phyloP scores from a whole-genome alignment of 129 eudicot genomes.

The Heracleum sosnowskyi region DNA sequence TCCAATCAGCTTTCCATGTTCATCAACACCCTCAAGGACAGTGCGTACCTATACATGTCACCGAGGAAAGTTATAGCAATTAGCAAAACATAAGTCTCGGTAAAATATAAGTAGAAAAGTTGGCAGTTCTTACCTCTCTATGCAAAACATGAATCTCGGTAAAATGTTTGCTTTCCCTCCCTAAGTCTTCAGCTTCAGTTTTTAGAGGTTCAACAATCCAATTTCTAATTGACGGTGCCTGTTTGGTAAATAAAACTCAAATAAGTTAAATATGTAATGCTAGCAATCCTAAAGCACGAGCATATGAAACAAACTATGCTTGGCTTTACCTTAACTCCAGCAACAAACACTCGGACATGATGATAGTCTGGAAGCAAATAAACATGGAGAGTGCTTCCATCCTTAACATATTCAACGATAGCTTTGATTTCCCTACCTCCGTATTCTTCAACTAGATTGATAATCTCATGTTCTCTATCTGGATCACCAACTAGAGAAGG shows the following conservation, averaged over 20 bases:
- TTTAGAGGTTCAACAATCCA: constrained; percentile 39
- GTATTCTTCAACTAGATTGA: constrained; percentile 41
- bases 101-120: no score
- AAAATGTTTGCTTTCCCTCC: constrained; percentile 87
- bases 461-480: no score
- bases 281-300: not conserved
- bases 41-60: constrained; percentile 51
- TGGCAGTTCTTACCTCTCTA: constrained; percentile 66
- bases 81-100: not conserved
- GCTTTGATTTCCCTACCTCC: constrained; percentile 62
- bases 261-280: not conserved
- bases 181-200: constrained; percentile 60
- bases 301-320: not conserved
- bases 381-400: constrained; percentile 90
- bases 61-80: not conserved
- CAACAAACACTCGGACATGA: constrained; percentile 83
- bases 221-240: constrained; percentile 91
- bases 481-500: constrained; percentile 87
- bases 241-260: constrained; percentile 5
- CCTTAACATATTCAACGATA: constrained; percentile 88
- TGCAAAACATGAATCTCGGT: constrained; percentile 79
- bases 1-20: constrained; percentile 50
- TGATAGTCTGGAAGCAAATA: constrained; percentile 89
- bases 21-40: constrained; percentile 79
- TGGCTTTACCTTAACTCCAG: constrained; percentile 70